Percentiles rank a stretch among this genome's conserved stretches.
phyloP scores from a whole-genome alignment of 345 rosid species.

The Populus simonii region DNA sequence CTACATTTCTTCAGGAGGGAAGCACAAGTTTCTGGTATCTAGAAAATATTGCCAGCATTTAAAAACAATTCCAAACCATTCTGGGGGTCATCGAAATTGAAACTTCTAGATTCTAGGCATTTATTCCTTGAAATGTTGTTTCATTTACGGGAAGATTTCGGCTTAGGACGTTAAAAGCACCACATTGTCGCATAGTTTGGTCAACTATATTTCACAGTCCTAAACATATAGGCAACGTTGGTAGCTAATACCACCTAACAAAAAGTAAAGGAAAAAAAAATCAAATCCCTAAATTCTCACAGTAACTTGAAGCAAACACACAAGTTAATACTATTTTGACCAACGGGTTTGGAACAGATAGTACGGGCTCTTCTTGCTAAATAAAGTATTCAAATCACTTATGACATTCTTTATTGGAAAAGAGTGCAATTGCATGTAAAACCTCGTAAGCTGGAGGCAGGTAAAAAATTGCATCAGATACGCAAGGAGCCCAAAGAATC shows the following conservation, averaged over 20 bases:
- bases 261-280: neutral
- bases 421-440: neutral
- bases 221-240: neutral
- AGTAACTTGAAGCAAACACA: constrained; percentile 7
- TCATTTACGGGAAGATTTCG: neutral
- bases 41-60: neutral
- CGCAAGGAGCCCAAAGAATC: neutral
- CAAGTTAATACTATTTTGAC: neutral
- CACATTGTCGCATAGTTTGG: neutral
- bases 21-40: neutral
- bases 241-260: neutral
- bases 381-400: neutral
- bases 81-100: neutral
- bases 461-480: neutral
- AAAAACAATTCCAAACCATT: neutral
- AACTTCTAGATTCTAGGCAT: neutral
- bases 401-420: neutral
- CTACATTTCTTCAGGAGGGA: neutral
- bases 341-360: neutral
- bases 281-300: no score
- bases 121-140: neutral
- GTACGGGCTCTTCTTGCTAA: neutral
- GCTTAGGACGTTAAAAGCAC: neutral
- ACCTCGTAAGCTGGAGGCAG: neutral
- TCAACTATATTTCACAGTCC: neutral